These are phyloP conservation scores for Lentinula detonsa DNA, from an alignment of 768 basidiomycete genomes.

Conservation along the genomic window DNA sequence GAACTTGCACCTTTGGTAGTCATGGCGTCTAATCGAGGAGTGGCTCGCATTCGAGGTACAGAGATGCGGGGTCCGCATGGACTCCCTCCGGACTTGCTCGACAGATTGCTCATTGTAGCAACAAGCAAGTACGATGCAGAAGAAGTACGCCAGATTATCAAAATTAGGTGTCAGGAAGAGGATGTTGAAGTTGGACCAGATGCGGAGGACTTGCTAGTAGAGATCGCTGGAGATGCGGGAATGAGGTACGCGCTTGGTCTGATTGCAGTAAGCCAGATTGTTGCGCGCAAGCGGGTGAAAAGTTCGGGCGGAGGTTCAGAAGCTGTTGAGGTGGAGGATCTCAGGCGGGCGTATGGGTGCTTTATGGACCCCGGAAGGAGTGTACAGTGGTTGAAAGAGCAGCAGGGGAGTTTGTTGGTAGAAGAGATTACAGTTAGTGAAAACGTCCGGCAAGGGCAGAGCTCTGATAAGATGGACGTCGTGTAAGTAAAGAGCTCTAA, in stretches of 20 bases:
- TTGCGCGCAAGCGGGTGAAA: conserved; percentile 69
- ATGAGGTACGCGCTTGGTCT: conserved; percentile 92
- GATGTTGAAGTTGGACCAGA: conserved; percentile 78
- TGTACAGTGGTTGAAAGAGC: conserved; percentile 87
- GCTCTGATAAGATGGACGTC: conserved; percentile 1
- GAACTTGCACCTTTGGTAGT: conserved; percentile 94
- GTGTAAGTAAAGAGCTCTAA: background rate
- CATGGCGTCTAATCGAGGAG: conserved; percentile 97
- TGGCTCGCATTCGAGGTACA: conserved; percentile 91
- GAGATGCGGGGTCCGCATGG: conserved; percentile 94
- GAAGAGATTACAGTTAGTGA: conserved; percentile 50
- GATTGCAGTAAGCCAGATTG: conserved; percentile 86
- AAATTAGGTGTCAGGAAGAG: conserved; percentile 94
- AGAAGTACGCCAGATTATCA: conserved; percentile 88
- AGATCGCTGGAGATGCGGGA: conserved; percentile 86
- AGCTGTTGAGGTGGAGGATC: conserved; percentile 79
- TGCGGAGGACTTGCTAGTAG: conserved; percentile 74
- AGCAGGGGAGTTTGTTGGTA: conserved; percentile 68
- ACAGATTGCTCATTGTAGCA: conserved; percentile 93
- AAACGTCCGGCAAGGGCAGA: background rate
- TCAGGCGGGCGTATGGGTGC: conserved; percentile 78
- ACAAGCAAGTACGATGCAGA: conserved; percentile 80
- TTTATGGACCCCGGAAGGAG: conserved; percentile 94
- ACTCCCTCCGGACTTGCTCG: conserved; percentile 89
- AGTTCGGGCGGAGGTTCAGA: conserved; percentile 35